Base-by-base conservation (phyloP, 176 grass and related monocot genomes). In the Oryza officinalis region DNA sequence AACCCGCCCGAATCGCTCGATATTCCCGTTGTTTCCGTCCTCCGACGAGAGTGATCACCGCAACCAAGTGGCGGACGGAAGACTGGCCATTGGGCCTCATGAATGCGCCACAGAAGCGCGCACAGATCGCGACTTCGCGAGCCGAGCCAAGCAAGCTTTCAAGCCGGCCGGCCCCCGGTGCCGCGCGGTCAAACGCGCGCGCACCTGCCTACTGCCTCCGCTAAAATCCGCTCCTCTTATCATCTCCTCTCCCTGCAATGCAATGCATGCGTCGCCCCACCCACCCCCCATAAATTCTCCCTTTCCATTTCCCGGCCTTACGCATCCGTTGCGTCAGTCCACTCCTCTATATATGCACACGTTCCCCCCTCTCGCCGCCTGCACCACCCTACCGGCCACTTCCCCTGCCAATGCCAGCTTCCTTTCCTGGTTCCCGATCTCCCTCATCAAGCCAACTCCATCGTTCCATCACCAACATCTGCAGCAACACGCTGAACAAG, bases 241-340 rank as follows among this genome's bases (percentile, higher is more conserved):
- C 47, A 50, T 50, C 47, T 15, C 46, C 57, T n/a, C 20, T 3
- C 0, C 2, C 20, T 61, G 15, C 20, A n/a, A 38, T 35, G 27
- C 27, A 65, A 13, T 67, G 65, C 69, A 14, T 27, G 45, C 45
- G 27, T 32, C 45, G 61, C 18, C 61, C 26, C 69, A 86, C 61
- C 78, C 5, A 75, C 78, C 44, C 30, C 45, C 71, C 20, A 61
- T 87, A 75, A 87, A 81, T 81, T 81, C 46, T 23, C 31, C 3
- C 26, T 13, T 65, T 45, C 75, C 40, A 38, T 44, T 13, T 8
- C 60, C 66, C 17, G 40, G 8, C 15, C n/a, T 12, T 20, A 6
- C 17, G n/a, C 27, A 26, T 10, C 65, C 59, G 8, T 17, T 6
- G 14, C 28, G 47, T 27, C 27, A 8, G 17, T 27, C 52, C 27